Evolutionary conservation across 1,139 yeast species (phyloP).

Genomic region (Sugiyamaella japonica): DNA sequence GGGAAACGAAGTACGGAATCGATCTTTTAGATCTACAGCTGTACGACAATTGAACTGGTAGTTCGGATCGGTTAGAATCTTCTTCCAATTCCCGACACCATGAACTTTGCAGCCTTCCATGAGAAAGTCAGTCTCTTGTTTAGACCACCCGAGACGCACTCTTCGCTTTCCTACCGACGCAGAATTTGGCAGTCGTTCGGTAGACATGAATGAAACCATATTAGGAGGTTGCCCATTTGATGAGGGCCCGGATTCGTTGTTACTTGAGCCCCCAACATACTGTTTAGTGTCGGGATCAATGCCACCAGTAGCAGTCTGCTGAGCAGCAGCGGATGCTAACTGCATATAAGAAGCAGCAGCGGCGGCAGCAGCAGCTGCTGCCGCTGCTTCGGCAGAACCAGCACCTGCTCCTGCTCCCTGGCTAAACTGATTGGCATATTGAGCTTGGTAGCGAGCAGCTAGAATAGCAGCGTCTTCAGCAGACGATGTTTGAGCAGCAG

Average conservation of each 20-base stretch:
- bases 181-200: conserved; percentile 18
- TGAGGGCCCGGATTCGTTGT: neutral
- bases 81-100: conserved; percentile 51
- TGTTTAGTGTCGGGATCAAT: conserved; percentile 9
- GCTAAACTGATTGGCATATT: conserved; percentile 9
- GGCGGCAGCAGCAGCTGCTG: conserved; percentile 16
- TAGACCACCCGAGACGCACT: conserved; percentile 45
- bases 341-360: conserved; percentile 21
- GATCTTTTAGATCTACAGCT: conserved; percentile 46
- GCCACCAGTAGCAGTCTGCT: conserved; percentile 1
- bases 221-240: conserved; percentile 14
- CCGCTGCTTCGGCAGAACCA: conserved; percentile 9
- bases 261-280: neutral
- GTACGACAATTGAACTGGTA: conserved; percentile 46
- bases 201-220: conserved; percentile 20
- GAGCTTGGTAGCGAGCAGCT: conserved; percentile 16
- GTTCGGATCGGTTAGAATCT: conserved; percentile 44
- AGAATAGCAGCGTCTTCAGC: conserved; percentile 16
- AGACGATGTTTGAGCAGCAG: neutral
- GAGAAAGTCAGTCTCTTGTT: conserved; percentile 44
- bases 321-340: conserved; percentile 18
- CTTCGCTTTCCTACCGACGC: conserved; percentile 35
- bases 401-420: conserved; percentile 6
- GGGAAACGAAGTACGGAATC: conserved; percentile 48
- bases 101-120: conserved; percentile 47